A percentile compares a stretch with the other conserved stretches of the same genome.
phyloP scores from a whole-genome alignment of 1,284 basidiomycete species.

The Schizopora paradoxa region DNA sequence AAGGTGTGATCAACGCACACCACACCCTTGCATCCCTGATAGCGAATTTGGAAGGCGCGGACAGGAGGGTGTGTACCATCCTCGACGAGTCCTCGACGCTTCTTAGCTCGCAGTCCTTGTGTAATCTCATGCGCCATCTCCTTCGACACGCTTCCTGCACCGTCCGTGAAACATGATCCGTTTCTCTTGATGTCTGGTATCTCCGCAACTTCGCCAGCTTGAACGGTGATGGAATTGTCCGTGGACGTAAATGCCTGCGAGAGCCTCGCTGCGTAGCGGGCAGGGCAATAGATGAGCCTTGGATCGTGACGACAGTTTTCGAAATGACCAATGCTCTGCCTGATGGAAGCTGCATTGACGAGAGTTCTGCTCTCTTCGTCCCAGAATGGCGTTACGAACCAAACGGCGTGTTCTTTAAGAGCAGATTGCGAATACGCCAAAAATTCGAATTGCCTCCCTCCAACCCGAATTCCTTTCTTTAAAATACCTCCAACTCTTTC shows the following conservation, averaged over 20 bases:
- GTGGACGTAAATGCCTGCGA: constrained; percentile 72
- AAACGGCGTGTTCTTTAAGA: constrained; percentile 48
- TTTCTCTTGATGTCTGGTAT: constrained; percentile 40
- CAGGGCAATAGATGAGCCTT: constrained; percentile 52
- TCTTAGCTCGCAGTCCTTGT: constrained; percentile 34
- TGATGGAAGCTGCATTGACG: constrained; percentile 44
- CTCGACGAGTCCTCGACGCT: constrained; percentile 32
- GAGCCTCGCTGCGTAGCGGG: constrained; percentile 64
- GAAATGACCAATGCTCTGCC: constrained; percentile 49
- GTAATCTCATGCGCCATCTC: constrained; percentile 52
- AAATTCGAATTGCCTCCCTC: constrained; percentile 34
- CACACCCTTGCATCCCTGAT: constrained; percentile 60
- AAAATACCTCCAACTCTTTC: constrained; percentile 40
- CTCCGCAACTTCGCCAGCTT: constrained; percentile 45
- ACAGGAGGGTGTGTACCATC: constrained; percentile 34
- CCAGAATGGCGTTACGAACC: constrained; percentile 51
- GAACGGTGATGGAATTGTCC: constrained; percentile 48
- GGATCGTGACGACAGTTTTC: constrained; percentile 38
- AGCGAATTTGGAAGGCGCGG: constrained; percentile 55
- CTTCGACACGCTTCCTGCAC: constrained; percentile 60
- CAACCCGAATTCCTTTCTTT: constrained; percentile 36
- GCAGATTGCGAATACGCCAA: constrained; percentile 45
- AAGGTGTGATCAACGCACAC: constrained; percentile 50
- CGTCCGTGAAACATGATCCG: constrained; percentile 56
- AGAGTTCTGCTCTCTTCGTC: constrained; percentile 24